Percentiles rank a stretch among this genome's conserved stretches.
Conservation (phyloP, 1,284 basidiomycete species). For the Vanrija pseudolonga region DNA sequence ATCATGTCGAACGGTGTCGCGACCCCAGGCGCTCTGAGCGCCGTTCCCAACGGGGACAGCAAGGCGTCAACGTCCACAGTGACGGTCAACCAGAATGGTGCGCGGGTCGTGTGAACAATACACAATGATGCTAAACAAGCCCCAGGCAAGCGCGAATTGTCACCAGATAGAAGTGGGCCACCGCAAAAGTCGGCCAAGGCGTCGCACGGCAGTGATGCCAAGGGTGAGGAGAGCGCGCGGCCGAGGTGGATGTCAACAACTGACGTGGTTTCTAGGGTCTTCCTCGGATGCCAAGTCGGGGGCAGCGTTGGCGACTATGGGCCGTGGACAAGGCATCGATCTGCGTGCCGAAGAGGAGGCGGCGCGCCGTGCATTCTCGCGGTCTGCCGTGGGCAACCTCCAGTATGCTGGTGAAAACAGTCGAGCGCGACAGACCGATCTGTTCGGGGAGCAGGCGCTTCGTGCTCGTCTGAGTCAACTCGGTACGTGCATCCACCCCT, state of each 20-base stretch:
- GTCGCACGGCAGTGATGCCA: conserved; percentile 6
- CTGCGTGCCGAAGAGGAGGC: conserved; percentile 42
- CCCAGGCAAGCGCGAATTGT: conserved; percentile 17
- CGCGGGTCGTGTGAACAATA: background rate
- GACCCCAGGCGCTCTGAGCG: conserved; percentile 2
- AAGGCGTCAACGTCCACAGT: background rate
- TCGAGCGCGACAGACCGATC: conserved; percentile 31
- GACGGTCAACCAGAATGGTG: conserved; percentile 17
- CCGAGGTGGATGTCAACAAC: too few relatives aligned
- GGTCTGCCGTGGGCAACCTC: conserved; percentile 14
- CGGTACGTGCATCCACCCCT: conserved; percentile 21
- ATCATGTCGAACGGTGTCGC: conserved; percentile 11
- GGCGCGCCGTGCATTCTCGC: conserved; percentile 20
- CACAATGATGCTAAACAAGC: too few relatives aligned
- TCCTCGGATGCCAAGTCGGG: background rate
- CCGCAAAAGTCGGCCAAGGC: conserved; percentile 15
- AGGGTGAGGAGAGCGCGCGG: background rate
- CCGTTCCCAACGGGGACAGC: background rate
- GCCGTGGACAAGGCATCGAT: conserved; percentile 22
- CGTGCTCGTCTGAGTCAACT: conserved; percentile 19
- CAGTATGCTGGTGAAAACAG: conserved; percentile 19
- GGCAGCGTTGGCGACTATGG: conserved; percentile 11
- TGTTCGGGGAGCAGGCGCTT: conserved; percentile 31
- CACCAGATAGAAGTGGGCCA: conserved; percentile 9
- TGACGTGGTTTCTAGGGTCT: too few relatives aligned